These are phyloP conservation scores for Aspergillus sp. DNA, from an alignment of 2,329 filamentous ascomycete species.

Conservation along the genomic window DNA sequence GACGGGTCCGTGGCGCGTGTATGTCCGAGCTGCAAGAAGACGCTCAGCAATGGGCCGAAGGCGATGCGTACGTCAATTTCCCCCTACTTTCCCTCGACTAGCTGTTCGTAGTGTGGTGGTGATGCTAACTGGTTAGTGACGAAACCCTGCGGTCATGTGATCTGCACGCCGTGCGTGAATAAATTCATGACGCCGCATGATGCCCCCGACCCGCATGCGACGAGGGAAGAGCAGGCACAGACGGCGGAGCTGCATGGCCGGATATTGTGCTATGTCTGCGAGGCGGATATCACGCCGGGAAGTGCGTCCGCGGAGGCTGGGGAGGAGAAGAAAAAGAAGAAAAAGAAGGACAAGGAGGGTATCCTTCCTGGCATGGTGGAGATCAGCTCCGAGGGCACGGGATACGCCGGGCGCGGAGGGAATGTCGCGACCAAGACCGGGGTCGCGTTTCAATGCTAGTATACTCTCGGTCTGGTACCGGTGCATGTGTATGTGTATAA, in stretches of 20 bases:
- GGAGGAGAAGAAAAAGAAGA: slow-evolving; percentile 34
- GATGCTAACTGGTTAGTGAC: slow-evolving; percentile 51
- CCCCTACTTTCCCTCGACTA: no score
- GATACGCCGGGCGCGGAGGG: slow-evolving; percentile 83
- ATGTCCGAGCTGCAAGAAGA: slow-evolving; percentile 85
- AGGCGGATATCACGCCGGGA: slow-evolving; percentile 64
- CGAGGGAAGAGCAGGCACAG: slow-evolving; percentile 46
- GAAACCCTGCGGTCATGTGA: slow-evolving; percentile 85
- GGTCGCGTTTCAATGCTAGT: slow-evolving; percentile 76
- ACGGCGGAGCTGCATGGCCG: slow-evolving; percentile 37
- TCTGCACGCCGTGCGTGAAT: slow-evolving; percentile 79
- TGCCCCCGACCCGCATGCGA: slow-evolving; percentile 59
- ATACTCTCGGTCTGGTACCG: background rate
- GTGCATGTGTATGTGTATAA: background rate
- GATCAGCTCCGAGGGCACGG: slow-evolving; percentile 82
- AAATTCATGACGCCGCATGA: slow-evolving; percentile 70
- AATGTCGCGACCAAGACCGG: slow-evolving; percentile 77
- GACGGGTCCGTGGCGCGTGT: slow-evolving; percentile 49
- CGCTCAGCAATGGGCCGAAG: slow-evolving; percentile 75
- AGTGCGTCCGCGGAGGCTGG: slow-evolving; percentile 4
- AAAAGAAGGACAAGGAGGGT: slow-evolving; percentile 50
- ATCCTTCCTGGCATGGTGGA: slow-evolving; percentile 72
- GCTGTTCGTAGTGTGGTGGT: no score
- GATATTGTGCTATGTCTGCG: slow-evolving; percentile 81
- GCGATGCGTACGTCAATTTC: slow-evolving; percentile 64